Percentiles rank a stretch among this genome's conserved stretches.
phyloP scores from a whole-genome alignment of 2,329 filamentous ascomycete species.

The Nemania sp. region DNA sequence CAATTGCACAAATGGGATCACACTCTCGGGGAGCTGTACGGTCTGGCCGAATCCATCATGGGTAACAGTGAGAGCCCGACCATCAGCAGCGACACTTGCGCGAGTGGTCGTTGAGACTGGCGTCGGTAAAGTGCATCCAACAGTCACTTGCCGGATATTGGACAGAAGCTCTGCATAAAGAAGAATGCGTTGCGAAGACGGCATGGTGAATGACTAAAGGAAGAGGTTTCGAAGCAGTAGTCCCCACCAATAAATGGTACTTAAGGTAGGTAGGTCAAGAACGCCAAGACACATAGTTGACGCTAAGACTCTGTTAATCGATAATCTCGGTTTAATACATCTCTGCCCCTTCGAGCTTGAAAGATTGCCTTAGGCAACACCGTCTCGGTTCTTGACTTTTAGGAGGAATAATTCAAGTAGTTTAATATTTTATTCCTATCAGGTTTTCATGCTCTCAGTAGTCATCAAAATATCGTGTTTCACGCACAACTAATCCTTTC shows the following conservation, averaged over 20 bases:
- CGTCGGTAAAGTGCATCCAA: constrained; percentile 57
- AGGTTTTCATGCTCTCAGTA: not conserved
- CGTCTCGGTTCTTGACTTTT: too few relatives aligned
- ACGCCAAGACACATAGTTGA: too few relatives aligned
- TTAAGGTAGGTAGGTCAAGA: not conserved
- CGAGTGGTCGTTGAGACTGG: constrained; percentile 49
- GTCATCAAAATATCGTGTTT: not conserved
- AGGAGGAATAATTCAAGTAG: too few relatives aligned
- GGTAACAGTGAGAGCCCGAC: constrained; percentile 51
- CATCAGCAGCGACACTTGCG: constrained; percentile 51
- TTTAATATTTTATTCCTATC: not conserved
- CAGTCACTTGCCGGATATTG: constrained; percentile 67
- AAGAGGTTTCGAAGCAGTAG: not conserved
- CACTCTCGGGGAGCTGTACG: constrained; percentile 48
- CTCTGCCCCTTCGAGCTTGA: too few relatives aligned
- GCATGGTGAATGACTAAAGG: constrained; percentile 31
- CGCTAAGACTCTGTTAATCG: not conserved
- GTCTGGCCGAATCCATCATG: constrained; percentile 49
- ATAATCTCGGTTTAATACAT: constrained; percentile 9
- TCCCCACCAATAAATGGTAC: not conserved
- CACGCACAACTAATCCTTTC: not conserved
- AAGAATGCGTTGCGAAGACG: constrained; percentile 32
- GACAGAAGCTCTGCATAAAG: constrained; percentile 69
- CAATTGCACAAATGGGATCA: constrained; percentile 43
- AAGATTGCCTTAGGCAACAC: too few relatives aligned